Percentiles rank a stretch among this genome's conserved stretches.
Evolutionary conservation across 768 basidiomycete genomes (phyloP).

Genomic region (Hypholoma sublateritium): DNA sequence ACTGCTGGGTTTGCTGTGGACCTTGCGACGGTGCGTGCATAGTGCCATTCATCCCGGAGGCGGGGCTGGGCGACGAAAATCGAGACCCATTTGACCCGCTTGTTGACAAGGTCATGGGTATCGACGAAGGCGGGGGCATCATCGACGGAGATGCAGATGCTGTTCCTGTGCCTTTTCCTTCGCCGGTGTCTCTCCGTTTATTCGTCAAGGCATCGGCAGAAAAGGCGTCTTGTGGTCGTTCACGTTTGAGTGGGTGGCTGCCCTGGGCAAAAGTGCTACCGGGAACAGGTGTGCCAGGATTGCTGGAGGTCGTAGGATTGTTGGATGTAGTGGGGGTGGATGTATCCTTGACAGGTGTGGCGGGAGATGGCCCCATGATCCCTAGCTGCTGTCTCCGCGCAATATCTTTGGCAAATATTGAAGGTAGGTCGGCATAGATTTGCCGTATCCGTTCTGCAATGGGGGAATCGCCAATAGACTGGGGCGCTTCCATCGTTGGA

Average conservation of each 20-base stretch:
- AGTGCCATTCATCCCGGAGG: slow-evolving; percentile 1
- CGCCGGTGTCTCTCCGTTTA: slow-evolving; percentile 74
- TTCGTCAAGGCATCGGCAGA: slow-evolving; percentile 33
- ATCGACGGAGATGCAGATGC: slow-evolving; percentile 15
- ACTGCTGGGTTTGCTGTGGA: neutral
- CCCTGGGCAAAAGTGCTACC: neutral
- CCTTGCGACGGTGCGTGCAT: neutral
- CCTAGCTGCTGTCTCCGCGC: slow-evolving; percentile 41
- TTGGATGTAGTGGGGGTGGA: neutral
- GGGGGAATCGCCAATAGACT: slow-evolving; percentile 34
- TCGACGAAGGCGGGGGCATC: slow-evolving; percentile 40
- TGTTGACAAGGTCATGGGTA: slow-evolving; percentile 1
- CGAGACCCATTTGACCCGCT: slow-evolving; percentile 5
- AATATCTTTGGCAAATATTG: slow-evolving; percentile 56
- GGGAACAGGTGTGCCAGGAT: neutral
- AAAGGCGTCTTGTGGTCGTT: slow-evolving; percentile 50
- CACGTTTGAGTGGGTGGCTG: slow-evolving; percentile 53
- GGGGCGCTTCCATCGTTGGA: slow-evolving; percentile 57
- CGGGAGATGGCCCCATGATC: slow-evolving; percentile 1
- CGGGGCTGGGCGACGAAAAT: neutral
- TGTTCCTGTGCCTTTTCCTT: slow-evolving; percentile 23
- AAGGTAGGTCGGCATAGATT: slow-evolving; percentile 61
- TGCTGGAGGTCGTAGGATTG: neutral
- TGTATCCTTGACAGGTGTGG: neutral
- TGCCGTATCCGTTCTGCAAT: slow-evolving; percentile 62